Base-by-base conservation (phyloP, 1,284 basidiomycete genomes). In the Schizophyllum amplum region DNA sequence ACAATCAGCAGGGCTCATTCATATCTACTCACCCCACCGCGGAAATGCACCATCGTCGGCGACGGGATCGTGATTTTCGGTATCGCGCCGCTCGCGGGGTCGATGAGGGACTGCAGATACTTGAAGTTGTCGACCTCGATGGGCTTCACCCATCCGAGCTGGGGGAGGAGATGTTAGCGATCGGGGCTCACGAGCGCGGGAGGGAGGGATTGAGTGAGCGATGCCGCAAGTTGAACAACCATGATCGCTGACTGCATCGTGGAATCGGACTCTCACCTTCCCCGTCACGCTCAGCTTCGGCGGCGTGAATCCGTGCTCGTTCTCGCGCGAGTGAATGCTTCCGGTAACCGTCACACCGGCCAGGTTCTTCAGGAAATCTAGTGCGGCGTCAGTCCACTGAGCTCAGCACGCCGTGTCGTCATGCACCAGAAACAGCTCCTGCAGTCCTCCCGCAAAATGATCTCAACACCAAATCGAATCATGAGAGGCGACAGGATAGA, bases 11-110 rank as follows among this genome's bases (percentile, higher is more conserved):
- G 3, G 3, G 33, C 13, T 4, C 2, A 17, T 13, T n/a, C 33
- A 17, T 13, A 17, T 42, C 13, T 42, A 42, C 7, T 42, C 33
- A 42, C 33, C 24, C 48, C 48, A 2, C 48, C 48, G 2, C 48
- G 48, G 48, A 50, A 50, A 24, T 52, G 56, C 24, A 62, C 61
- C 61, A 62, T 62, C 11, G 61, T 62, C 13, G 61, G 61, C 4
- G 61, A 62, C 7, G 61, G 61, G 55, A 62, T 62, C 24, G 61
- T 59, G 9, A 62, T 59, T 24, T 62, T 62, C 15, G 59, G 59
- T 21, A 62, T 52, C 42, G 60, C 61, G 24, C 55, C 55, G 47
- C 42, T 62, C 51, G 55, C 59, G 4, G 58, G 55, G 24, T 62
- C 61, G 26, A 62, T 58, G n/a, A 54, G 59, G 46, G 53, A 52